Percentiles rank a stretch among this genome's conserved stretches.
These are phyloP conservation scores for Candida ovalis DNA, from an alignment of 805 yeast species.

Conservation along the genomic window DNA sequence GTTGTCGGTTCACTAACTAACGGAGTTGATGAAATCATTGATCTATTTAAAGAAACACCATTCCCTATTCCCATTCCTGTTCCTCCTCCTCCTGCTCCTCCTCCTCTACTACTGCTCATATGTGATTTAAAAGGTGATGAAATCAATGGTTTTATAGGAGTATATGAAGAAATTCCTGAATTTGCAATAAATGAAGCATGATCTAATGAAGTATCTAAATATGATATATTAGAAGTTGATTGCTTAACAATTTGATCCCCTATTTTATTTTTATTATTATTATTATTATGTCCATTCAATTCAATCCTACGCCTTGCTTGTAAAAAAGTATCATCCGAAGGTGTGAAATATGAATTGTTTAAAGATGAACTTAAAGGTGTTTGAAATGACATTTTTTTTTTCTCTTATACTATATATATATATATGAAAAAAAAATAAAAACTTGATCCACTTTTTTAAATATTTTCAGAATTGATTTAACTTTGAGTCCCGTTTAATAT, in stretches of 20 bases:
- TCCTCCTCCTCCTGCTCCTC: no score
- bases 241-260: no score
- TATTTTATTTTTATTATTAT: background rate
- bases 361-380: conserved; percentile 16
- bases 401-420: no score
- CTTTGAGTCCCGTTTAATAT: no score
- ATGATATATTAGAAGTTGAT: no score
- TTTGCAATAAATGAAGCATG: conserved; percentile 6
- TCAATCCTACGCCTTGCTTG: conserved; percentile 18
- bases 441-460: no score
- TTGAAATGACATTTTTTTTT: conserved; percentile 10
- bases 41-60: background rate
- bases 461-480: no score
- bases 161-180: conserved; percentile 16
- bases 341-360: conserved; percentile 21
- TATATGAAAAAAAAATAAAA: no score
- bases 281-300: conserved; percentile 3
- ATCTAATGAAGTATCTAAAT: conserved; percentile 1
- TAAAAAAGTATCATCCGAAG: conserved; percentile 27
- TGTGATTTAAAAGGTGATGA: conserved; percentile 30
- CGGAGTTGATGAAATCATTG: conserved; percentile 6
- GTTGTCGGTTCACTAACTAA: no score
- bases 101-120: no score
- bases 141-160: conserved; percentile 31
- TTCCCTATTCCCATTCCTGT: no score